Conservation (phyloP, 495 filamentous ascomycete genomes). For the Endocarpon pusillum region DNA sequence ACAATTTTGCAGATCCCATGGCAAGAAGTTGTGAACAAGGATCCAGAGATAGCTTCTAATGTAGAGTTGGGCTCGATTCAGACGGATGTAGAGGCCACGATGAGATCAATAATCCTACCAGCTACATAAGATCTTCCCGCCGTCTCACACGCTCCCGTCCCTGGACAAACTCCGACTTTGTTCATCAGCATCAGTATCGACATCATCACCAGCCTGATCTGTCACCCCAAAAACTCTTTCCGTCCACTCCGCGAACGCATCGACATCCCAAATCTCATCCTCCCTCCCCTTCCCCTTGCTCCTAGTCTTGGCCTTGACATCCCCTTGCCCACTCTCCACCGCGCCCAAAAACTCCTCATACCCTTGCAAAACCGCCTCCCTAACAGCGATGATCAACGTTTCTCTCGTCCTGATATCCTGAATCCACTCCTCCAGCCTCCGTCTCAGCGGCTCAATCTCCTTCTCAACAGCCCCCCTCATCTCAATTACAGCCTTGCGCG, state of each 20-base stretch:
- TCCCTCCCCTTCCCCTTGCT: slow-evolving; percentile 44
- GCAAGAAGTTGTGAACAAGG: no score
- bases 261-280: slow-evolving; percentile 47
- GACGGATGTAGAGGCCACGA: no score
- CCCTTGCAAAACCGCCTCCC: slow-evolving; percentile 39
- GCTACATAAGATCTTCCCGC: no score
- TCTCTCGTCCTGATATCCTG: slow-evolving; percentile 43
- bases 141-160: no score
- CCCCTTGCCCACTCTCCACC: slow-evolving; percentile 40
- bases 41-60: no score
- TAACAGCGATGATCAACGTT: slow-evolving; percentile 42
- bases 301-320: slow-evolving; percentile 38
- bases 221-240: slow-evolving; percentile 39
- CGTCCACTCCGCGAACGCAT: slow-evolving; percentile 44
- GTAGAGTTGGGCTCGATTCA: no score
- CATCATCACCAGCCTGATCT: slow-evolving; percentile 18
- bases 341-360: slow-evolving; percentile 45
- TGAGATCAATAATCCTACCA: no score
- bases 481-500: slow-evolving; percentile 20
- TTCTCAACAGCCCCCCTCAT: slow-evolving; percentile 28
- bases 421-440: slow-evolving; percentile 37
- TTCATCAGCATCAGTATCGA: slow-evolving; percentile 21
- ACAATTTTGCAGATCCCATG: no score
- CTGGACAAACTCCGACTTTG: background rate
- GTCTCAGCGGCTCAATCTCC: slow-evolving; percentile 35